Conservation (phyloP, 2,329 filamentous ascomycete species). For the Calonectria fujianensis region DNA sequence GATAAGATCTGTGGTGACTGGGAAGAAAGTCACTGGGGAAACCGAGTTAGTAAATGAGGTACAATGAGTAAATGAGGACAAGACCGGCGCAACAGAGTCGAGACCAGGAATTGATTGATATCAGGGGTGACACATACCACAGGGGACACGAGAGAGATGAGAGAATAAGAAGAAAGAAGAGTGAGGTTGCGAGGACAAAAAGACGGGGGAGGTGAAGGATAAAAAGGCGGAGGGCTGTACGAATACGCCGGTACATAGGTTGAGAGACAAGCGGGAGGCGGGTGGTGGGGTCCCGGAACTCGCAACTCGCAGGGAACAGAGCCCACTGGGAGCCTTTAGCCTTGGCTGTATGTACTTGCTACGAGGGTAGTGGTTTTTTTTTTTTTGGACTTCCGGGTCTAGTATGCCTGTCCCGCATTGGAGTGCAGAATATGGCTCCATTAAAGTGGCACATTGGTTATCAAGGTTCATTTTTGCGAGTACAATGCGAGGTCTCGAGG, state of each 20-base stretch:
- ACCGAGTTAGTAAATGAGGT: constrained; percentile 43
- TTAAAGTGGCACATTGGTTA: constrained; percentile 1
- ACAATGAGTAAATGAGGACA: constrained; percentile 30
- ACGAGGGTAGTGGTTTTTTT: background rate
- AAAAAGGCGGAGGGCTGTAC: constrained; percentile 56
- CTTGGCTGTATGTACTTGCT: constrained; percentile 11
- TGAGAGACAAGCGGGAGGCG: constrained; percentile 51
- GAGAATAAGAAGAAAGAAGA: constrained; percentile 47
- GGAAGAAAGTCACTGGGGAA: constrained; percentile 50
- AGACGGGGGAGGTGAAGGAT: constrained; percentile 55
- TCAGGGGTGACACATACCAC: constrained; percentile 38
- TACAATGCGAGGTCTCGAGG: background rate
- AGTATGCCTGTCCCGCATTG: constrained; percentile 18
- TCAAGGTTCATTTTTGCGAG: constrained; percentile 20
- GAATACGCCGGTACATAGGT: constrained; percentile 54
- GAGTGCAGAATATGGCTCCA: background rate
- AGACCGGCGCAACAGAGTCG: background rate
- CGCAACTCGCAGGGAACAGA: constrained; percentile 34
- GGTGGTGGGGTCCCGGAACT: constrained; percentile 39
- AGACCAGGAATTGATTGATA: constrained; percentile 23
- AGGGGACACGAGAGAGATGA: constrained; percentile 39
- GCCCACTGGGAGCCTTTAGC: constrained; percentile 21
- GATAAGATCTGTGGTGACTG: constrained; percentile 48
- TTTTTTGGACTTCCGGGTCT: background rate
- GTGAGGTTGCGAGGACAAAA: constrained; percentile 50